phyloP scores from a whole-genome alignment of 164 flowering plant species.

The Piper betle region DNA sequence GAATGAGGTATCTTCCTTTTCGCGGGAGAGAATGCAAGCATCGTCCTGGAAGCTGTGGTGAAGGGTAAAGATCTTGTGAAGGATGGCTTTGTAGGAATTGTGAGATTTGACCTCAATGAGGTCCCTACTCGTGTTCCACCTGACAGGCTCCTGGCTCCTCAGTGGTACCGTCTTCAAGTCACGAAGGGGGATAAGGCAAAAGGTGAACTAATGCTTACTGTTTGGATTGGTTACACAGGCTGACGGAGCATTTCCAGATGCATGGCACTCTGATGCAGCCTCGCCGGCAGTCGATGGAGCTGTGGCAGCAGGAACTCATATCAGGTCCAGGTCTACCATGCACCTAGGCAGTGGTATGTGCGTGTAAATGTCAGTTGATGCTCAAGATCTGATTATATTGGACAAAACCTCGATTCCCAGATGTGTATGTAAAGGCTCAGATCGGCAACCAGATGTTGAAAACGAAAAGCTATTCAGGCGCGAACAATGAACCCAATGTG shows the following conservation, averaged over 20 bases:
- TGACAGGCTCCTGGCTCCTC: conserved; percentile 90
- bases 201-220: no score
- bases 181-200: conserved; percentile 65
- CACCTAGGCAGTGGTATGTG: no score
- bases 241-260: no score
- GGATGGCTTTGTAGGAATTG: no score
- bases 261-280: no score
- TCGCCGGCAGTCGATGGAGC: conserved; percentile 37
- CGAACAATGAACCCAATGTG: no score
- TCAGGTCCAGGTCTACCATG: conserved; percentile 84
- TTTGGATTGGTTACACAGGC: conserved; percentile 98
- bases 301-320: conserved; percentile 27
- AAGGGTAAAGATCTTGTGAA: no score
- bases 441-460: conserved; percentile 67
- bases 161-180: conserved; percentile 77
- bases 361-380: conserved; percentile 80
- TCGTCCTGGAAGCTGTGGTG: conserved; percentile 60
- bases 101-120: no score
- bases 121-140: conserved; percentile 83
- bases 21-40: conserved; percentile 77
- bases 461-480: conserved; percentile 58
- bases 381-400: conserved; percentile 65
- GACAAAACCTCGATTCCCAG: conserved; percentile 71
- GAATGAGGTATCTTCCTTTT: conserved; percentile 83
- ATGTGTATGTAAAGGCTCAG: no score